These are phyloP conservation scores for Geotrichum phurueaensis DNA, from an alignment of 1,139 yeast species.

Conservation along the genomic window DNA sequence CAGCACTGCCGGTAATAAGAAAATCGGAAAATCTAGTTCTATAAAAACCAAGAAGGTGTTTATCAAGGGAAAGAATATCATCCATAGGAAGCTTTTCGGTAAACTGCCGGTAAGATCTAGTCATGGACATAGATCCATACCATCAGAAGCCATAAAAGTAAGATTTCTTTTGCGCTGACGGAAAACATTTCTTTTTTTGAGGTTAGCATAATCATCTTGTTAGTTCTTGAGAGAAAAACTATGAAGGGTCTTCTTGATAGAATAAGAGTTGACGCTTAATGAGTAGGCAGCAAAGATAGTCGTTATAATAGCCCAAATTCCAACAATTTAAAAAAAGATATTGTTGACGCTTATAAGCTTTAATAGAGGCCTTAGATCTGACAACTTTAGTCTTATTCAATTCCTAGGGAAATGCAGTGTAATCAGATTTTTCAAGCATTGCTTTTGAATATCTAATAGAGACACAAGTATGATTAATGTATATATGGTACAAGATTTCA, in stretches of 20 bases:
- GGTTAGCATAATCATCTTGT: background rate
- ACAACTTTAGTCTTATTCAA: background rate
- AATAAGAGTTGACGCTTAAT: background rate
- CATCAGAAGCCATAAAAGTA: conserved; percentile 84
- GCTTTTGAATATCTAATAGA: background rate
- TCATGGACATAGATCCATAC: conserved; percentile 80
- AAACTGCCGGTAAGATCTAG: conserved; percentile 63
- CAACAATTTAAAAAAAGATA: conserved; percentile 9
- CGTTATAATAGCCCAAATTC: conserved; percentile 13
- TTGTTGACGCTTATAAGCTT: conserved; percentile 12
- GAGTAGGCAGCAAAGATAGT: conserved; percentile 7
- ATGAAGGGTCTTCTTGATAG: background rate
- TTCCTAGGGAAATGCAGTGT: background rate
- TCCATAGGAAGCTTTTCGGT: conserved; percentile 46
- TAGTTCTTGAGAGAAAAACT: background rate
- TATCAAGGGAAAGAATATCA: conserved; percentile 56
- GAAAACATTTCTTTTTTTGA: background rate
- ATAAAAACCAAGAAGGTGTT: conserved; percentile 65
- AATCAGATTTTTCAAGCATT: background rate
- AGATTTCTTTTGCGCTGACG: conserved; percentile 46
- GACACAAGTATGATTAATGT: background rate
- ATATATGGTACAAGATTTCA: background rate
- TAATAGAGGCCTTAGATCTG: background rate
- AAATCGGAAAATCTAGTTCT: conserved; percentile 70
- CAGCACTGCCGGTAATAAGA: conserved; percentile 82